Base-by-base conservation (phyloP, 2,329 filamentous ascomycete genomes). In the Graphilbum sp. region DNA sequence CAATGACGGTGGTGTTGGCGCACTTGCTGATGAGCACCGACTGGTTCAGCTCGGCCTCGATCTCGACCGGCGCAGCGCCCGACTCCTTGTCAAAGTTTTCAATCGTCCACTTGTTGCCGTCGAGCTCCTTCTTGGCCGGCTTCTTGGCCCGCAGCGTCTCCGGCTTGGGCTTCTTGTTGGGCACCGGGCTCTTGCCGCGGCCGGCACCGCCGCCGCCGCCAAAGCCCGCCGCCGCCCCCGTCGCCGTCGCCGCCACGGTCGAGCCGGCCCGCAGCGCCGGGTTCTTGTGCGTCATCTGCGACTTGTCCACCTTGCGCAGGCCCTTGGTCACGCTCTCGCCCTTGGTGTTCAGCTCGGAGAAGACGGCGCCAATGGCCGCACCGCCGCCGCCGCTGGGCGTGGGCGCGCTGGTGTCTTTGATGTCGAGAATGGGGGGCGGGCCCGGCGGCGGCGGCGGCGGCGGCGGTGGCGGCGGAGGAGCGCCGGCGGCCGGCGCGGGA, bases 231-330 rank as follows among this genome's bases (percentile, higher is more conserved):
- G 21, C 81, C n/a, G n/a, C n/a, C n/a, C n/a, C n/a, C n/a, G n/a
- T n/a, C n/a, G n/a, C n/a, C n/a, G n/a, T n/a, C n/a, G n/a, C n/a
- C n/a, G n/a, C 67, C 3, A 88, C 83, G 2, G 73, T 69, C 12
- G 82, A 80, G 43, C 66, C 66, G 19, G 82, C 72, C 45, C 90
- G 78, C 41, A 98, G 66, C 39, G 77, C 74, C 13, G 90, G 90
- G 60, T 98, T 98, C 66, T 96, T 96, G 62, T 98, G 90, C 43
- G 90, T 98, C 88, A 95, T 95, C 58, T 96, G 70, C 38, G 82
- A 90, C 54, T 79, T 80, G 61, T 95, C 88, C 36, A 98, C 90
- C 65, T 95, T 98, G 47, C 82, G 80, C 27, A 98, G 68, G 24
- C 82, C 78, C 47, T 83, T 76, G 4, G 90, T 98, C 42, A 98